Conservation (phyloP, 352 stramenopile genomes). For the Phytopythium cucurbitacearum region DNA sequence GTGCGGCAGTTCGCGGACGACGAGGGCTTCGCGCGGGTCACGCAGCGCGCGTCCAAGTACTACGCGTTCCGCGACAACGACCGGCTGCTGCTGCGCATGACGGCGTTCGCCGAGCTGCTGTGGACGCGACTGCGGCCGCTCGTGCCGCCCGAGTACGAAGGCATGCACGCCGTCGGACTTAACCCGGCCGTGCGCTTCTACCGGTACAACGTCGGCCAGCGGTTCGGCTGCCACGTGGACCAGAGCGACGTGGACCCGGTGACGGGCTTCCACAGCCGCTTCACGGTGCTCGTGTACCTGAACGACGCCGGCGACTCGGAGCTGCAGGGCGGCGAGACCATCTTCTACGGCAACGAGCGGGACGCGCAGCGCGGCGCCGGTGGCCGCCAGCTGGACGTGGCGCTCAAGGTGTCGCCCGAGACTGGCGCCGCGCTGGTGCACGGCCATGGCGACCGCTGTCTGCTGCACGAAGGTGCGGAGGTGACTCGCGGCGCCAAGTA, state of each 20-base stretch:
- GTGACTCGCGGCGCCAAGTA: conserved; percentile 68
- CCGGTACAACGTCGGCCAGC: conserved; percentile 58
- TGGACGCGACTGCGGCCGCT: conserved; percentile 59
- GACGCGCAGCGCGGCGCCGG: conserved; percentile 16
- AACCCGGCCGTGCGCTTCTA: conserved; percentile 80
- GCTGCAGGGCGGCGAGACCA: conserved; percentile 53
- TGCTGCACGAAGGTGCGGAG: conserved; percentile 71
- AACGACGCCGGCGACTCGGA: conserved; percentile 75
- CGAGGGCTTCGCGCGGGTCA: conserved; percentile 63
- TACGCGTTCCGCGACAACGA: conserved; percentile 80
- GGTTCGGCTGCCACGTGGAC: conserved; percentile 81
- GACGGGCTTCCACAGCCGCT: conserved; percentile 69
- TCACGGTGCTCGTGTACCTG: conserved; percentile 81
- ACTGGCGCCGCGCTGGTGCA: conserved; percentile 71
- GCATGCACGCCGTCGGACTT: conserved; percentile 56
- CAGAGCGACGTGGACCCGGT: conserved; percentile 75
- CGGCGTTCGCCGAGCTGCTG: conserved; percentile 58
- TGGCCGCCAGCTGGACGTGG: conserved; percentile 23
- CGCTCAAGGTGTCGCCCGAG: conserved; percentile 55
- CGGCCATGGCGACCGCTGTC: conserved; percentile 64
- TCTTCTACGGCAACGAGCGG: conserved; percentile 66
- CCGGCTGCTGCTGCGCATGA: conserved; percentile 54
- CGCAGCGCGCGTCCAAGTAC: conserved; percentile 55
- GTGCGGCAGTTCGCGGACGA: conserved; percentile 53
- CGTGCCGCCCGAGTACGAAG: conserved; percentile 51